Percentiles rank a stretch among this genome's conserved stretches.
These are phyloP conservation scores for Jacaranda copaia DNA, from an alignment of 257 asterid species.

Conservation along the genomic window DNA sequence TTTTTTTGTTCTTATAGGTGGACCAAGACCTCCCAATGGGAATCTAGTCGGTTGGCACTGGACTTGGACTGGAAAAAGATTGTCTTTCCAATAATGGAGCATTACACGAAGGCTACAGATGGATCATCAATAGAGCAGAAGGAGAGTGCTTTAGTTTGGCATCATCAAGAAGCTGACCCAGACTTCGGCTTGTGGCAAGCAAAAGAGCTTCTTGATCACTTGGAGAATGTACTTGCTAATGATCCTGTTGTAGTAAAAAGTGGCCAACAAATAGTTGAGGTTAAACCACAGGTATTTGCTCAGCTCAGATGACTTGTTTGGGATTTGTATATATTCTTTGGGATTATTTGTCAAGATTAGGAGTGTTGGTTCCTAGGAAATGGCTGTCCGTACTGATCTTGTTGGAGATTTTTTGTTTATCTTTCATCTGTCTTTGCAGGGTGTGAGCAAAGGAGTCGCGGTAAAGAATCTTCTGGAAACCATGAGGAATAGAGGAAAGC, in stretches of 20 bases:
- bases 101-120: constrained; percentile 84
- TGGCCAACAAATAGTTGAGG: constrained; percentile 92
- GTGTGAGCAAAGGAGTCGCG: constrained; percentile 87
- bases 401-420: too few relatives aligned
- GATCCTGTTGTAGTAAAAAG: constrained; percentile 84
- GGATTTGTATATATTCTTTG: too few relatives aligned
- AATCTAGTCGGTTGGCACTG: constrained; percentile 49
- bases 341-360: not conserved
- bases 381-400: too few relatives aligned
- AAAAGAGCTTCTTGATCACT: constrained; percentile 88
- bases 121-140: constrained; percentile 87
- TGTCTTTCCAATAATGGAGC: constrained; percentile 84
- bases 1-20: constrained; percentile 48
- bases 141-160: constrained; percentile 94
- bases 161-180: constrained; percentile 89
- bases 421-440: constrained; percentile 47
- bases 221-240: constrained; percentile 85
- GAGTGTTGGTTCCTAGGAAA: too few relatives aligned
- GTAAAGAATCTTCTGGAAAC: constrained; percentile 64
- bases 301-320: not conserved
- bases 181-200: constrained; percentile 92
- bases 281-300: constrained; percentile 82
- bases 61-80: constrained; percentile 79
- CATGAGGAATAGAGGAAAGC: constrained; percentile 54
- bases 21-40: constrained; percentile 69